Conservation (phyloP, 2,329 filamentous ascomycete genomes). For the Ophiostoma tasmaniense region DNA sequence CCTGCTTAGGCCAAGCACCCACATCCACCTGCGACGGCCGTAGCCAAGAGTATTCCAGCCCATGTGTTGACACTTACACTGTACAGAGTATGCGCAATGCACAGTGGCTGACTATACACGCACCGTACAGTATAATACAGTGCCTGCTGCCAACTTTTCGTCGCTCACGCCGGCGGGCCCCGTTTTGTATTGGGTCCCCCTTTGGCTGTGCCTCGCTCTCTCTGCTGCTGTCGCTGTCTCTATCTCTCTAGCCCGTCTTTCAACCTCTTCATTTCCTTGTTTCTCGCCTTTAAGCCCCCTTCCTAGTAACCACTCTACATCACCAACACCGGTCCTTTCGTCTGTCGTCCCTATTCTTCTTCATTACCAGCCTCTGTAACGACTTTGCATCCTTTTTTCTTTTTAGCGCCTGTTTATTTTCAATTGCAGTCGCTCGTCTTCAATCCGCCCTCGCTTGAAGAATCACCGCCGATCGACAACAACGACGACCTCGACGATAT, state of each 20-base stretch:
- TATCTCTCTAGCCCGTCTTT: neutral
- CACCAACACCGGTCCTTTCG: neutral
- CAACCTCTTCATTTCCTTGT: conserved; percentile 1
- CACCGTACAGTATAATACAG: neutral
- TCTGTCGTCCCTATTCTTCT: neutral
- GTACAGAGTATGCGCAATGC: neutral
- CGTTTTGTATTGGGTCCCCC: neutral
- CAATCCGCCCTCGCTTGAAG: neutral
- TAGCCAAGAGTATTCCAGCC: conserved; percentile 5
- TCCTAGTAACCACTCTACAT: neutral
- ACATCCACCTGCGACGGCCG: conserved; percentile 8
- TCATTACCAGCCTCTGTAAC: conserved; percentile 4
- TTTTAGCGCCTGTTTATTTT: neutral
- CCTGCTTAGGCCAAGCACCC: conserved; percentile 7
- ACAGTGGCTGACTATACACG: neutral
- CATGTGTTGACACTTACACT: neutral
- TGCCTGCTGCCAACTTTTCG: conserved; percentile 17
- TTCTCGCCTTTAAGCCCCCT: neutral
- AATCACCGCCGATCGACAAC: neutral
- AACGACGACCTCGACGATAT: neutral
- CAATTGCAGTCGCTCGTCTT: neutral
- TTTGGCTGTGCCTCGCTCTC: neutral
- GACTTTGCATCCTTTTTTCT: neutral
- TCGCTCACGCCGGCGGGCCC: conserved; percentile 6
- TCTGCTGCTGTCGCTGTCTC: neutral